These are phyloP conservation scores for Straminergon stramineum DNA, from an alignment of 225 moss, liverwort and hornwort genomes.

Conservation along the genomic window DNA sequence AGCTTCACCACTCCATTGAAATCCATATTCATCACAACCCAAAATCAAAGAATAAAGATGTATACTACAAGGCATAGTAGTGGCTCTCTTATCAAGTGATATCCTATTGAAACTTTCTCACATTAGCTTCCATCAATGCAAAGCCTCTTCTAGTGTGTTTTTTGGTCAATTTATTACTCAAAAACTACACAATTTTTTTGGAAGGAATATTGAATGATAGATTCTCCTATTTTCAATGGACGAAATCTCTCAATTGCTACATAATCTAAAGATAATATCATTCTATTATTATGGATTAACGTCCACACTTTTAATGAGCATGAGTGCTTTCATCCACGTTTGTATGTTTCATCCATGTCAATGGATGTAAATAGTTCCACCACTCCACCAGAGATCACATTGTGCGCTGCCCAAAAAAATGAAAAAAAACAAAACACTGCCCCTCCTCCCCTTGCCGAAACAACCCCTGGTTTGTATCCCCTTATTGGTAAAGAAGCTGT, in stretches of 20 bases:
- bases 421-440: too few relatives aligned
- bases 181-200: background rate
- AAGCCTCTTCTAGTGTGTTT: background rate
- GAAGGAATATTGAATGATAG: rapidly evolving
- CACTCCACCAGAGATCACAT: background rate
- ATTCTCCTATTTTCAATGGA: background rate
- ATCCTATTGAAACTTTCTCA: background rate
- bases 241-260: background rate
- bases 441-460: background rate
- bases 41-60: too few relatives aligned
- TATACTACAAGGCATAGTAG: too few relatives aligned
- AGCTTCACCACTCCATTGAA: too few relatives aligned
- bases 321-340: background rate
- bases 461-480: background rate
- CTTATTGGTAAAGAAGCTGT: background rate
- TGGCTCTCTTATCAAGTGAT: background rate
- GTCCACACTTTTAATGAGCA: background rate
- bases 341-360: background rate
- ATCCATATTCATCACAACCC: too few relatives aligned
- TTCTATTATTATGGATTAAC: background rate
- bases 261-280: too few relatives aligned
- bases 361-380: background rate
- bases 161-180: rapidly evolving
- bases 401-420: background rate
- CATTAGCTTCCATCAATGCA: background rate